phyloP scores from a whole-genome alignment of 495 filamentous ascomycete species.

The Penicillium antarcticum region DNA sequence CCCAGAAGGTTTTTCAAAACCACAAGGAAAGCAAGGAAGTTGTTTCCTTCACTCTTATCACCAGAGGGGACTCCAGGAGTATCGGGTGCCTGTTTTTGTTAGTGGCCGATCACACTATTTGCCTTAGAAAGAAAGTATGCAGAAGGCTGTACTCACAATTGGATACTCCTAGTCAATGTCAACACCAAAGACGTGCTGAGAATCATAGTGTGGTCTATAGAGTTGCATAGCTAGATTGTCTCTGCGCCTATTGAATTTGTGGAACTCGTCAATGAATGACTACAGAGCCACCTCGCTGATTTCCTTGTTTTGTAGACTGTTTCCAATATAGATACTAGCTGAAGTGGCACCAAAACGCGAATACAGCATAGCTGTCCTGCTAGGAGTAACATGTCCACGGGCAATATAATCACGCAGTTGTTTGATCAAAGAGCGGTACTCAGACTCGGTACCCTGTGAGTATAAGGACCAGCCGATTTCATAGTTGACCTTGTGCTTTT shows the following conservation, averaged over 20 bases:
- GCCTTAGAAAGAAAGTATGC: background rate
- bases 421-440: constrained; percentile 13
- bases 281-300: constrained; percentile 19
- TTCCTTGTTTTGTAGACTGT: constrained; percentile 24
- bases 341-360: constrained; percentile 15
- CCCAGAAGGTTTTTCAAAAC: constrained; percentile 6
- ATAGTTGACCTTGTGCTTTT: constrained; percentile 9
- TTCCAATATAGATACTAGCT: constrained; percentile 23
- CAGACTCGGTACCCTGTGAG: constrained; percentile 9
- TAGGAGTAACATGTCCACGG: constrained; percentile 9
- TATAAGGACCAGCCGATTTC: constrained; percentile 21
- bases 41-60: background rate
- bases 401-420: constrained; percentile 23
- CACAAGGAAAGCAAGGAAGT: constrained; percentile 18
- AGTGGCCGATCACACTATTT: background rate
- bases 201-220: constrained; percentile 20
- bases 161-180: constrained; percentile 6
- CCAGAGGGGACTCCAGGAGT: constrained; percentile 30
- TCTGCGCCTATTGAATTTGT: constrained; percentile 8
- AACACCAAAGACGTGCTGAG: constrained; percentile 26
- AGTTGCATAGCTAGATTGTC: constrained; percentile 35
- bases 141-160: background rate
- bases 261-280: constrained; percentile 12
- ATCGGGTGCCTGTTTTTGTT: constrained; percentile 20
- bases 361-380: constrained; percentile 14